Base-by-base conservation (phyloP, 2,329 filamentous ascomycete species). In the Calonectria henricotiae region DNA sequence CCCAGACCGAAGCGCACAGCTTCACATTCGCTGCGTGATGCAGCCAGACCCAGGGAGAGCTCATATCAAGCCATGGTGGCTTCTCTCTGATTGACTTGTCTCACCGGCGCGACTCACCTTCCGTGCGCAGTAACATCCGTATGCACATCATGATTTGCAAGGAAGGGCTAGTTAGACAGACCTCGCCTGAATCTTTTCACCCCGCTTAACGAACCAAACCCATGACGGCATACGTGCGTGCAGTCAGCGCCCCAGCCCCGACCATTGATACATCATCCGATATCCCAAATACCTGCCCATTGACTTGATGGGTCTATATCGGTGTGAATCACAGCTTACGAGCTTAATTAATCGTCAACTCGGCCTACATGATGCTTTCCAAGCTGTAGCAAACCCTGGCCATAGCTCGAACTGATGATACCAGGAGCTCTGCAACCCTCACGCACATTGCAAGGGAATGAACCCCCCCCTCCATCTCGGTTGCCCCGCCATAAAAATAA, bases 81-180 rank as follows among this genome's bases (percentile, higher is more conserved):
- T 41, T 47, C 51, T 11, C 61, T 51, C 23, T 51, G 27, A 13
- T 7, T 30, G 27, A 13, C 27, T 30, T 9, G 23, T 44, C 66
- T 62, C 66, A 39, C 67, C 62, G 69, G 30, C 27, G 43, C 66
- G 69, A 71, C 62, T 71, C 55, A 58, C 51, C 20, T 39, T 11
- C 51, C 60, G 37, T 43, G 60, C 55, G 55, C 25, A 32, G 55
- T 32, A 58, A 37, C 43, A 35, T 49, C 13, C 43, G 30, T 58
- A 47, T 60, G 66, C 47, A 64, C 35, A 64, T 37, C 47, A 68
- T 68, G 66, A 35, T 68, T 68, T 68, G 66, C 66, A 68, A 32
- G 25, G 49, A 47, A 61, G 43, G 66, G 49, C 47, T 63, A 41
- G 61, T 47, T 63, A 41, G 61, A 35, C 20, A 63, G 25, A 39